Evolutionary conservation across 2,329 filamentous ascomycete species (phyloP).

Genomic region (Penicillium carneum): DNA sequence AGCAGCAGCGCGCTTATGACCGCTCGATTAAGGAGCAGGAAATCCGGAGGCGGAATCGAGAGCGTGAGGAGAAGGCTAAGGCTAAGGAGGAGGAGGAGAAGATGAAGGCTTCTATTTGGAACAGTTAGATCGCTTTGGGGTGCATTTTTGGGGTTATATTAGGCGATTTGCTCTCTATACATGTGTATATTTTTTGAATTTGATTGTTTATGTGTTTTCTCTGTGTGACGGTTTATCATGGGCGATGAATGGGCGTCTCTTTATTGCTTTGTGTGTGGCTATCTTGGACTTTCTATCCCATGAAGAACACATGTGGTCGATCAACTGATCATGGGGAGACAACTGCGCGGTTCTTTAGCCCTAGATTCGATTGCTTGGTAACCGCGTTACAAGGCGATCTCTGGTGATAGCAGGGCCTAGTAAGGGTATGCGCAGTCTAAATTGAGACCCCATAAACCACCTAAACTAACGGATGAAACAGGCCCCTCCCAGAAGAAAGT

Average conservation of each 20-base stretch:
- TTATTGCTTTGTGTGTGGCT: neutral
- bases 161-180: constrained; percentile 6
- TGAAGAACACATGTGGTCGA: neutral
- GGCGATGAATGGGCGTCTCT: neutral
- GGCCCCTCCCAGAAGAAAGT: no score
- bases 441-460: neutral
- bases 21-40: constrained; percentile 82
- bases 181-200: constrained; percentile 16
- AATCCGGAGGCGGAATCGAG: constrained; percentile 75
- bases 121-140: constrained; percentile 58
- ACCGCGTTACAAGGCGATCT: neutral
- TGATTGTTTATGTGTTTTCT: neutral
- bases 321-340: neutral
- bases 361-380: neutral
- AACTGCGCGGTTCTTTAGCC: neutral
- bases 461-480: neutral
- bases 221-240: neutral
- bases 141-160: neutral
- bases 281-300: neutral
- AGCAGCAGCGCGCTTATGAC: constrained; percentile 89
- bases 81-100: constrained; percentile 71
- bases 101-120: constrained; percentile 87
- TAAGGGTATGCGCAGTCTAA: neutral
- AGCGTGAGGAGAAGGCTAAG: constrained; percentile 70
- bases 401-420: no score